Base-by-base conservation (phyloP, 192 early-diverging fungal genomes). In the Backusella circina region DNA sequence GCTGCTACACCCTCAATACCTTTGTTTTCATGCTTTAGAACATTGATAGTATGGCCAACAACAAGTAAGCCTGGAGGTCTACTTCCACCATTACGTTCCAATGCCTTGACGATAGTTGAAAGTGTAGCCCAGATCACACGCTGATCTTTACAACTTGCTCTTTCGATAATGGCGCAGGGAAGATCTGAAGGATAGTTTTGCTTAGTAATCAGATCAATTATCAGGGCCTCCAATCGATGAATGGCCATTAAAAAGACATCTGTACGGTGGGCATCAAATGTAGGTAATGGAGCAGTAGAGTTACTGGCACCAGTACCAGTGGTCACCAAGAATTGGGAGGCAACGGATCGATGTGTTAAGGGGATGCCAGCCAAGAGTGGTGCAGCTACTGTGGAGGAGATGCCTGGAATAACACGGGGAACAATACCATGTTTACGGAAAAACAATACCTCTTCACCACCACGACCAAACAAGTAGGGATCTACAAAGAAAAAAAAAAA, bases 401-500 rank as follows among this genome's bases (percentile, higher is more conserved):
- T 83, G 31, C 95, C 95, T 1, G 92, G 90, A 1, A 93, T 79
- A 5, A 93, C 85, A 33, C 84, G 80, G 2, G 79, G 77, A 65
- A 87, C 83, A 67, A 88, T 90, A 23, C 95, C 95, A 72, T 90
- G 82, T 10, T 84, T 75, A 32, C 88, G 83, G 80, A 94, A 93
- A 70, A 89, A 93, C n/a, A 92, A 66, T 16, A 93, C 82, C 75
- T 98, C 97, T 80, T 98, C 97, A 28, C 91, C 95, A 41, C 96
- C 97, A 61, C 97, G 91, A 30, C 96, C 97, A 83, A 96, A 97
- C 30, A 98, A 87, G 82, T 93, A 97, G 64, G 95, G 94, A 78
- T 98, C 95, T 87, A 78, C 28, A 18, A 51, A 8, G 5, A 41
- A 21, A 16, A 26, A 5, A 41, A 28, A 23, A 35, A 21, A 16